Evolutionary conservation across 2,329 filamentous ascomycete species (phyloP), one percentile per base, ranked within the genome.

Genomic region (Claviceps humidiphila): DNA sequence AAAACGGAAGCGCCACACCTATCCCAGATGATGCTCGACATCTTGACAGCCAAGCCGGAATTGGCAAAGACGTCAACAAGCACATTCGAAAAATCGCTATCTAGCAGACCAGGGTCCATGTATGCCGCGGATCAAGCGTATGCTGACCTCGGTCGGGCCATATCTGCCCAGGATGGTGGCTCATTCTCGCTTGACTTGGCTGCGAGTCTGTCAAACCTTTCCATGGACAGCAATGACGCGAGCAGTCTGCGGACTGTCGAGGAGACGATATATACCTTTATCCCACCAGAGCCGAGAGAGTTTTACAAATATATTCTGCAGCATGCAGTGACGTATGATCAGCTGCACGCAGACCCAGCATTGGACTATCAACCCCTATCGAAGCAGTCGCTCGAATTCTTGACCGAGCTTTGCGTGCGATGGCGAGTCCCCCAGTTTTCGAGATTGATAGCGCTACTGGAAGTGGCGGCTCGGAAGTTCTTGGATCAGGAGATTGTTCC

Each of bases 1-100:
- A 91, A 87, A 64, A 80, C 82, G n/a, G 93, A 98, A 66, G 79
- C 80, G 3, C 85, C 86, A 13, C 88, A 95, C 59, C 72, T 98
- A 43, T 93, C 89, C 5, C 87, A 93, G 59, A 89, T 97, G 81
- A 93, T 98, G 76, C 76, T 95, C 60, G 87, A 90, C 40, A 88
- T 98, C 57, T 74, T 97, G 42, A 89, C 87, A 55, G 85, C 85
- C 5, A 89, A 87, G 59, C 91, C 90, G 4, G 86, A 91, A 58
- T 74, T 97, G 50, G 85, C 89, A 49, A 94, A 89, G 64, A 84
- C 78, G 57, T 83, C 85, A 4, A 78, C 83, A 1, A 74, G 74
- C 16, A 71, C 73, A 34, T 70, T 74, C 22, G 78, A 81, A 47
- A 81, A 78, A 61, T 66, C 74, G 13, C 71, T 87, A 49, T 81